Evolutionary conservation across 495 filamentous ascomycete species (phyloP), one percentile per base, ranked within the genome.

Genomic region (Aspergillus carlsbadensis): DNA sequence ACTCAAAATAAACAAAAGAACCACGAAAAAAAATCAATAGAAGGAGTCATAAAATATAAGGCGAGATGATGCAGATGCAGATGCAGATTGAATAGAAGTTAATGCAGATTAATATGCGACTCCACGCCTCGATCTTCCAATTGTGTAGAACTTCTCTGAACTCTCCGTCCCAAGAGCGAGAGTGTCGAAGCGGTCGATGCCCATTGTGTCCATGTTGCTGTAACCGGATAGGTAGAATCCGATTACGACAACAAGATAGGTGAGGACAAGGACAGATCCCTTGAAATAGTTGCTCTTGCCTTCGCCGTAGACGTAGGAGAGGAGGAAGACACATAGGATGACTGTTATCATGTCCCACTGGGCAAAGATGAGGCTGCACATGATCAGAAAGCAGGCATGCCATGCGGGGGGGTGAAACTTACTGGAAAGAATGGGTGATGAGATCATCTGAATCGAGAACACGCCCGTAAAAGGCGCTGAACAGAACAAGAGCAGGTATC

Each of bases 271-370:
- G 62, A 97, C 96, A 56, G 91, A 96, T 44, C 94, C 94, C 67
- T 90, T 82, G 67, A 82, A 82, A 42, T 82, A 82, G 54, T 82
- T 82, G 62, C 79, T 82, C 65, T 99, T 99, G 45, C 94, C 94
- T 73, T 99, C 94, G 56, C 95, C 92, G 58, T 98, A 96, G 79
- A 99, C 93, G 72, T 98, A 96, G 52, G 90, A 95, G 36, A 99
- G 81, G 35, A 99, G 76, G 78, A 99, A 98, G 31, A 99, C 93
- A 67, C 95, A 98, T 45, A 99, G 81, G 52, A 97, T 97, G 37
- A 98, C 93, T 24, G 91, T 96, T 35, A 97, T 86, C 89, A 99
- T 92, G 66, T 99, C 94, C 94, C 94, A 99, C 68, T 98, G 94
- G 7, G 94, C 95, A 74, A 99, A 99, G 20, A 99, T 90, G 5